Evolutionary conservation across 352 stramenopile species (phyloP).

Genomic region (Phytophthora tentaculata): DNA sequence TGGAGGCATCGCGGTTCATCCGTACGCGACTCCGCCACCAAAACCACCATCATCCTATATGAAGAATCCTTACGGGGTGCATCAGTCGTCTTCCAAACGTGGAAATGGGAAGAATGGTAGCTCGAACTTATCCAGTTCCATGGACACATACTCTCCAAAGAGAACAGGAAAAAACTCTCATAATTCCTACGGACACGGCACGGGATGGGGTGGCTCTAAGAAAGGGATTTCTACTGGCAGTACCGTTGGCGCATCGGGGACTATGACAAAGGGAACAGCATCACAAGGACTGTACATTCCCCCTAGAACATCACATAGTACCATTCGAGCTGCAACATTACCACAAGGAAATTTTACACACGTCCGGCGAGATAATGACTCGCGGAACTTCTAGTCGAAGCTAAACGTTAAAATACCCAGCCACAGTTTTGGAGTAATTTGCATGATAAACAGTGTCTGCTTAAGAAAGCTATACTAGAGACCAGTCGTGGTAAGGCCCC

Average conservation of each 20-base stretch:
- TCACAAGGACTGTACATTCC: constrained; percentile 45
- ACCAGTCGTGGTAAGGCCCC: constrained; percentile 4
- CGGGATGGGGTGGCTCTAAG: constrained; percentile 31
- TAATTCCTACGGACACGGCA: constrained; percentile 17
- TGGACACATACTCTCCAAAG: constrained; percentile 63
- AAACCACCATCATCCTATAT: constrained; percentile 67
- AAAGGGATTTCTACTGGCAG: constrained; percentile 16
- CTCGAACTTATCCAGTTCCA: constrained; percentile 44
- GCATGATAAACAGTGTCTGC: not conserved
- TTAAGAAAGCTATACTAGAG: constrained; percentile 1
- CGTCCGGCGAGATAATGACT: constrained; percentile 34
- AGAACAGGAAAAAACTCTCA: constrained; percentile 35
- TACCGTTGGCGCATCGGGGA: constrained; percentile 8
- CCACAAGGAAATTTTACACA: constrained; percentile 29
- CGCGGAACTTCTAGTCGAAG: constrained; percentile 28
- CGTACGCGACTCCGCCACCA: constrained; percentile 44
- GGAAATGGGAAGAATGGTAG: constrained; percentile 21
- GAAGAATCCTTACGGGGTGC: constrained; percentile 46
- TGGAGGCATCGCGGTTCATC: constrained; percentile 22
- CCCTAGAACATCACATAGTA: constrained; percentile 50
- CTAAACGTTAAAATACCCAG: constrained; percentile 27
- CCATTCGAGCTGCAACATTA: constrained; percentile 33
- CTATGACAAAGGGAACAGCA: constrained; percentile 24
- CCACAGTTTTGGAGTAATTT: constrained; percentile 34
- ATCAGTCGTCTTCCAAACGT: constrained; percentile 37